These are phyloP conservation scores for Lactarius quietus DNA, from an alignment of 768 basidiomycete genomes.

Conservation along the genomic window DNA sequence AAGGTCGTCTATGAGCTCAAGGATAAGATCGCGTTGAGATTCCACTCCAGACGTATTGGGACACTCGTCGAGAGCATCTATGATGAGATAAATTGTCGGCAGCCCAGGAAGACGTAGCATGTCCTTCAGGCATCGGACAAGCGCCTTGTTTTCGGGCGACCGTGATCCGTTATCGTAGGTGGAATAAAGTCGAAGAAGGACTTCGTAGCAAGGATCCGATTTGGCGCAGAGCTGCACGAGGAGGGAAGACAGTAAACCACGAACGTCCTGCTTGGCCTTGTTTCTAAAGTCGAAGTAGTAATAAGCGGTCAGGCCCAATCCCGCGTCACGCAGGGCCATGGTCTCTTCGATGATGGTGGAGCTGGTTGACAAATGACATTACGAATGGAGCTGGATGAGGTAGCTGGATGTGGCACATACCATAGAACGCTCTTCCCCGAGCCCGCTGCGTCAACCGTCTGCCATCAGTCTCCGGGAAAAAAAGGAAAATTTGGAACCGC, in stretches of 20 bases:
- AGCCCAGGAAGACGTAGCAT: neutral
- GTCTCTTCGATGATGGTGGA: neutral
- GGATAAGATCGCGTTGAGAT: neutral
- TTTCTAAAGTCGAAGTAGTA: slow-evolving; percentile 7
- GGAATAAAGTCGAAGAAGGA: neutral
- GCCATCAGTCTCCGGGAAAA: neutral
- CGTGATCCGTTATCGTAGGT: neutral
- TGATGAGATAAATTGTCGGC: neutral
- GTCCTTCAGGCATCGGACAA: neutral
- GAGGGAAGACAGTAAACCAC: neutral
- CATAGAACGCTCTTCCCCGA: slow-evolving; percentile 1
- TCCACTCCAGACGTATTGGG: neutral
- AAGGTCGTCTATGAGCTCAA: neutral
- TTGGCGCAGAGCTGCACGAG: neutral
- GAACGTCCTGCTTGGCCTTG: neutral
- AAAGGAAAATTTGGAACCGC: neutral
- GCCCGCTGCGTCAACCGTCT: neutral
- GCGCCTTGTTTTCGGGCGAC: neutral
- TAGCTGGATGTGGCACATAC: neutral
- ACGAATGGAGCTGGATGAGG: neutral
- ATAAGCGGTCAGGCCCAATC: neutral
- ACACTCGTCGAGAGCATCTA: slow-evolving; percentile 12
- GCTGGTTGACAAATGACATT: neutral
- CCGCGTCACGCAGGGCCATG: neutral
- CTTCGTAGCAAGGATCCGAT: neutral